Evolutionary conservation across 1,139 yeast species (phyloP), one percentile per base, ranked within the genome.

Genomic region (Saccharomyces hybrid): DNA sequence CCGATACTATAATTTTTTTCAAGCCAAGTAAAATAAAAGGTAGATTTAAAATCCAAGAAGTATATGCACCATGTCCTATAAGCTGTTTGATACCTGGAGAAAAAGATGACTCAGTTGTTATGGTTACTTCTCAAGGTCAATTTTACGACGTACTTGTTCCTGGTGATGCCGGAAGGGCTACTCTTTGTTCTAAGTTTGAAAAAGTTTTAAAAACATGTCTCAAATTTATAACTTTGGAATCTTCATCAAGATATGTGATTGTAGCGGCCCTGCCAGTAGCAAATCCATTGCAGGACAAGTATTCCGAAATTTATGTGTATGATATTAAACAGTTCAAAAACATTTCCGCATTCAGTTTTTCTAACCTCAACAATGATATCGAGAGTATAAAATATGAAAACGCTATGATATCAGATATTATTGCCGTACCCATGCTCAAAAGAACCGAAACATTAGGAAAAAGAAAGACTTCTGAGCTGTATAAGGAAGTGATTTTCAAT

Each of bases 401-500:
- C 41, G 58, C 62, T 6, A 51, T 51, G n/a, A 53, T 64, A 3
- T 52, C 67, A 11, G 66, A 63, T 53, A 57, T 66, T 3, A 52
- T 51, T 14, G 46, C 56, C 9, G 51, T 62, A 9, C 56, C 64
- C 2, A 59, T 52, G 42, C 38, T 55, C 23, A 54, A 51, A 25
- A 48, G 46, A 9, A 26, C 50, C 0, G 29, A 28, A 23, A 28
- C 27, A 2, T 48, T 27, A 6, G 47, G 38, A 9, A 47, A 49
- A 14, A 27, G 46, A 16, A 51, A 49, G 26, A 51, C 49, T n/a
- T 48, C 57, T 34, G 52, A 57, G 16, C 48, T 58, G 23, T 65
- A 54, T 49, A 68, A 69, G 4, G 46, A 64, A 64, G 52, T 57
- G 56, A 47, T 47, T 57, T 53, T 52, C 56, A 2, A 60, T 61